These are phyloP conservation scores for Ceratonia siliqua DNA, from an alignment of 306 rosid genomes.

Conservation along the genomic window DNA sequence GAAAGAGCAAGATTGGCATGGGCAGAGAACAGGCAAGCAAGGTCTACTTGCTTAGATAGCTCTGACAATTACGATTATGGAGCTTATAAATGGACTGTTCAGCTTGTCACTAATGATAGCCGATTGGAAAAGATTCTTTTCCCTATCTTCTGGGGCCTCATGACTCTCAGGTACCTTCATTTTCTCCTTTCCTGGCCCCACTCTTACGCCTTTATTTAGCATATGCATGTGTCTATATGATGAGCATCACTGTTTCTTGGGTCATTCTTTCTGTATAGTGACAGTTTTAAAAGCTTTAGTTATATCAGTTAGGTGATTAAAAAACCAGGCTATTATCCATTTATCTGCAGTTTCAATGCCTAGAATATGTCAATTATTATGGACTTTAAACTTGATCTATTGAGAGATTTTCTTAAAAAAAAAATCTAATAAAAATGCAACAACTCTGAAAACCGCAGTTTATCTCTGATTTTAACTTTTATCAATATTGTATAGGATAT, in stretches of 20 bases:
- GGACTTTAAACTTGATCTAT: neutral
- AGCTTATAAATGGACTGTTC: slow-evolving; percentile 82
- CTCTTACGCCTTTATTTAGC: neutral
- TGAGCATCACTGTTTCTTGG: neutral
- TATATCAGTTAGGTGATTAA: too few relatives aligned
- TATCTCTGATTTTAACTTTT: too few relatives aligned
- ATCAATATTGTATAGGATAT: too few relatives aligned
- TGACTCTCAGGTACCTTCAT: slow-evolving; percentile 75
- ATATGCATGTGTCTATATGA: neutral
- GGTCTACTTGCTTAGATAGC: slow-evolving; percentile 63
- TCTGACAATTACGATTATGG: slow-evolving; percentile 72
- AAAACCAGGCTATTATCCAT: neutral
- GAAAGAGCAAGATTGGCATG: slow-evolving; percentile 60
- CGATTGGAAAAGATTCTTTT: slow-evolving; percentile 83
- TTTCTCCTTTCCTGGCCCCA: neutral
- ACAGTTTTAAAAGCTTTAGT: neutral
- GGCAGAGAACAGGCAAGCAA: slow-evolving; percentile 66
- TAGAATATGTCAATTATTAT: neutral
- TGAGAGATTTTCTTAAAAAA: neutral
- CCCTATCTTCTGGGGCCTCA: slow-evolving; percentile 93
- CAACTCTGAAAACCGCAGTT: too few relatives aligned
- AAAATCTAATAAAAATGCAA: too few relatives aligned
- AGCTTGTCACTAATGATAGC: slow-evolving; percentile 71
- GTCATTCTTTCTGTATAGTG: neutral
- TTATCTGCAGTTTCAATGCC: neutral